A percentile compares a stretch with the other conserved stretches of the same genome.
These are phyloP conservation scores for Penicillium lividum DNA, from an alignment of 495 filamentous ascomycete genomes.

Conservation along the genomic window DNA sequence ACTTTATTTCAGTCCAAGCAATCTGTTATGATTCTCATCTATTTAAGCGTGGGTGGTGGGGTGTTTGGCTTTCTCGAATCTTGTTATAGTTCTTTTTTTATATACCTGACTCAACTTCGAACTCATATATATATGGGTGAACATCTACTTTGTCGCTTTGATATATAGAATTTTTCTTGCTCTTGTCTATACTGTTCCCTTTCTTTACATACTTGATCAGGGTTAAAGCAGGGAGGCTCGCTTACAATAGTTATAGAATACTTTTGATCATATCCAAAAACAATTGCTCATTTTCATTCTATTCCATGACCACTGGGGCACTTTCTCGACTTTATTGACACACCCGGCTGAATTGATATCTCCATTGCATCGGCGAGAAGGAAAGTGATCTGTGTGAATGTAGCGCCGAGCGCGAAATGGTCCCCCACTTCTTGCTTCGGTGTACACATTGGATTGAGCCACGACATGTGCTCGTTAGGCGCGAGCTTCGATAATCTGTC, in stretches of 20 bases:
- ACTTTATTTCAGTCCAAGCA: constrained; percentile 4
- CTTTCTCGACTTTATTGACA: too few relatives aligned
- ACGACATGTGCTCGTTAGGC: too few relatives aligned
- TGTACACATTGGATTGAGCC: too few relatives aligned
- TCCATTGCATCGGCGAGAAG: too few relatives aligned
- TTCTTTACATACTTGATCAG: background rate
- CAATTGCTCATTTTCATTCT: too few relatives aligned
- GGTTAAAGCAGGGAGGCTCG: background rate
- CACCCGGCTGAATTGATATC: too few relatives aligned
- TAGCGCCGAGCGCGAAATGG: too few relatives aligned
- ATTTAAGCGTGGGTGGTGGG: constrained; percentile 4
- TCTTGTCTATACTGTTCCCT: background rate
- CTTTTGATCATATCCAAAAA: too few relatives aligned
- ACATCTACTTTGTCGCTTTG: background rate
- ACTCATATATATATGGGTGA: background rate
- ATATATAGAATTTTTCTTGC: background rate
- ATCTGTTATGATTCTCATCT: background rate
- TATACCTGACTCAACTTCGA: background rate
- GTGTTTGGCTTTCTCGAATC: background rate
- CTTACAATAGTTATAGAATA: background rate
- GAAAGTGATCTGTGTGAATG: too few relatives aligned
- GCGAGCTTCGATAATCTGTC: too few relatives aligned
- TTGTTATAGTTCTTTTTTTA: background rate
- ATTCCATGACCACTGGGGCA: too few relatives aligned
- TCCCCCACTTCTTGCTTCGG: too few relatives aligned